phyloP scores from a whole-genome alignment of 345 rosid genomes.

The Viola odorata region DNA sequence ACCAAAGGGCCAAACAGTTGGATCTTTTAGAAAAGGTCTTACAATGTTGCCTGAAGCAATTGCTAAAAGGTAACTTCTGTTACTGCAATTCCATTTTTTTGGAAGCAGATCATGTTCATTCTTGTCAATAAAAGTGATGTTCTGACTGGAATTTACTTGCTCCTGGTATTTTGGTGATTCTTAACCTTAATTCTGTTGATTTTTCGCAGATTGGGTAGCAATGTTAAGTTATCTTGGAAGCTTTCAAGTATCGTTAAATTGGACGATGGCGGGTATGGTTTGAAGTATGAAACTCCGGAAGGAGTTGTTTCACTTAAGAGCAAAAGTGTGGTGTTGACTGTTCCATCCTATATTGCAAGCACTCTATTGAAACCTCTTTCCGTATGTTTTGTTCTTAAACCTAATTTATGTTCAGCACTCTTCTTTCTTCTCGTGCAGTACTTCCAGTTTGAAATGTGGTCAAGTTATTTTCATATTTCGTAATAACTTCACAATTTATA shows the following conservation, averaged over 20 bases:
- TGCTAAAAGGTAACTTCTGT: constrained; percentile 51
- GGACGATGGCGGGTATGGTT: constrained; percentile 50
- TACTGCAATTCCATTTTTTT: constrained; percentile 1
- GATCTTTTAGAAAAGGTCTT: constrained; percentile 89
- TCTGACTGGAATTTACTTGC: background rate
- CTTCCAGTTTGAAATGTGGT: too few species aligned
- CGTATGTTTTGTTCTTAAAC: constrained; percentile 39
- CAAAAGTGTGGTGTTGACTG: constrained; percentile 73
- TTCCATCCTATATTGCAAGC: constrained; percentile 83
- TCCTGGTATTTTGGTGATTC: constrained; percentile 4
- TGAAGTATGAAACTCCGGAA: constrained; percentile 86
- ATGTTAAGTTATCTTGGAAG: constrained; percentile 82
- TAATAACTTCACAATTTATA: too few species aligned
- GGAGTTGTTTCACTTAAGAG: constrained; percentile 64
- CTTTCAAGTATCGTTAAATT: constrained; percentile 57
- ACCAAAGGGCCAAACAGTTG: constrained; percentile 95
- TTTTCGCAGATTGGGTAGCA: constrained; percentile 67
- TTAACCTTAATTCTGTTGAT: constrained; percentile 8
- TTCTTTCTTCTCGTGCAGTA: background rate
- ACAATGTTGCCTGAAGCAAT: constrained; percentile 82
- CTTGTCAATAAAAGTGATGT: background rate
- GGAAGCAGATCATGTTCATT: constrained; percentile 1
- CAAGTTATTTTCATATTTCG: background rate
- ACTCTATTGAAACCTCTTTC: constrained; percentile 66
- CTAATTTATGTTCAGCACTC: background rate